Base-by-base conservation (phyloP, 352 stramenopile genomes). In the Globisporangium parvum region DNA sequence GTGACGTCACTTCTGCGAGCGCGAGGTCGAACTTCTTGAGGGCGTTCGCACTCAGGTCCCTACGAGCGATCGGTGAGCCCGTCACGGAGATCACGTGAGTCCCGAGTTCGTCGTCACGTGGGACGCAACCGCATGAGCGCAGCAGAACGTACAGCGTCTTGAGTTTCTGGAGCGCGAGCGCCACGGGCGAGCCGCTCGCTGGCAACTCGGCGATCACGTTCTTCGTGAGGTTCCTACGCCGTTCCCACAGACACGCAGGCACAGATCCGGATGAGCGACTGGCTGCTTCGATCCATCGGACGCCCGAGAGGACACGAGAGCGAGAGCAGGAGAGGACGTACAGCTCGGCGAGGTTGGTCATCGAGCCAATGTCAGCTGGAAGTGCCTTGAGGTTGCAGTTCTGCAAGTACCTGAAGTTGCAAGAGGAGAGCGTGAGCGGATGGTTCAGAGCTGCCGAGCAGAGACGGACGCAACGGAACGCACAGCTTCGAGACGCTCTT, bases 341-440 rank as follows among this genome's bases (percentile, higher is more conserved):
- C 80, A 91, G 63, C 4, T 67, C 70, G 23, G 61, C 62, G 21
- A 91, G 53, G 55, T 86, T 87, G 23, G 55, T 62, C 62, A 88
- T 70, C 44, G 65, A 65, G 28, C 57, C 64, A 20, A 91, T 60
- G 45, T 87, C 70, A 1, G 55, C 50, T 14, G 80, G 76, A 20
- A 91, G 47, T 23, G 58, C 66, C 23, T 55, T 77, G 50, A 91
- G 65, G 46, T 79, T 76, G 62, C 80, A 91, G 62, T 91, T 91
- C 24, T 88, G 70, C 60, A 91, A 71, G 1, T 71, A 71, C 18
- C 79, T 90, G n/a, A n/a, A n/a, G n/a, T n/a, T n/a, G n/a, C n/a
- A n/a, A n/a, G n/a, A n/a, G n/a, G 51, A 31, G 3, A 47, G 37
- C 18, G 21, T 23, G 40, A 26, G 26, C 17, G 31, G 14, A 6